Evolutionary conservation across 805 yeast genomes (phyloP), one percentile per base, ranked within the genome.

Genomic region (Kockiozyma suomiensis): DNA sequence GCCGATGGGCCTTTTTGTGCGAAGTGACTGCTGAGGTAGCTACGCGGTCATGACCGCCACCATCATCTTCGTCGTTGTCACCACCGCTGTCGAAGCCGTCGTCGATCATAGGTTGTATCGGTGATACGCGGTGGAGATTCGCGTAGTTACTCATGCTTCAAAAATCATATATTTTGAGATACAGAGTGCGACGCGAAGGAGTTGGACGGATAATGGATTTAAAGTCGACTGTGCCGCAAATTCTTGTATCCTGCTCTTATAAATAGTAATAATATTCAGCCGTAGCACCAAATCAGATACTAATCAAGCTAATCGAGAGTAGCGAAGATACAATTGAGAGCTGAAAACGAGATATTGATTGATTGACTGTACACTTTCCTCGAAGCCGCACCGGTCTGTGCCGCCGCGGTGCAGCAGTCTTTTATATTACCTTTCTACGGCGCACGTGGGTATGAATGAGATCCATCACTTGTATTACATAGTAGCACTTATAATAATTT

Each of bases 81-180:
- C 17, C 28, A 13, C 38, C 46, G 53, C 45, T 13, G 30, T 21
- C 58, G 40, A n/a, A 17, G 30, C 47, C 32, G 40, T 54, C 52
- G 15, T 23, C 47, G 28, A 47, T 30, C 48, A 46, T 40, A 10
- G 13, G 6, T 2, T 21, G 6, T 3, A 17, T 38, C 17, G 42
- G 42, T 8, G 42, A 38, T 38, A 38, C 42, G n/a, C 42, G 8
- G 19, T 38, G 21, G 42, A 38, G 42, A 15, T 38, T 38, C 42
- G 42, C 42, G 19, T 38, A 38, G 42, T 38, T 17, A 21, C 42
- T 38, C 42, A 38, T 38, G 19, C 19, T 13, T 15, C 19, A 38
- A 30, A 17, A 38, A 2, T 38, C 42, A 38, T 38, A 21, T 38
- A 38, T 7, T 38, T 15, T 10, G 38, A 2, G 12, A 33, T n/a